These are phyloP conservation scores for Trichosporon sp. DNA, from an alignment of 1,284 basidiomycete genomes.

Conservation along the genomic window DNA sequence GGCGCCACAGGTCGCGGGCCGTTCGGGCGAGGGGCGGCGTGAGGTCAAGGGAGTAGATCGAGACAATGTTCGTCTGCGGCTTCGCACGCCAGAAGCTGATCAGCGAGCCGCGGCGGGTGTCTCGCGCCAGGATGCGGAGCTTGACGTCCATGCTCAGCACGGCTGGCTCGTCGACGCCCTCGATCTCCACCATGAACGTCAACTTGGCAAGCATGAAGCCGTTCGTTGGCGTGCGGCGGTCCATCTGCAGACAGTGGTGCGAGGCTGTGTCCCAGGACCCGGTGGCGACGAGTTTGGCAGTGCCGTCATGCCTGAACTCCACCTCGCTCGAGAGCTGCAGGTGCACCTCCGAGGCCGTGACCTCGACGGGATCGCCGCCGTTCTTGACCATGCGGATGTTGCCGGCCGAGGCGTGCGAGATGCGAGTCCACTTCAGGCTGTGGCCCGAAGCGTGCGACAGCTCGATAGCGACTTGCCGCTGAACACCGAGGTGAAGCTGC, in stretches of 20 bases:
- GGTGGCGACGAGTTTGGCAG: conserved; percentile 61
- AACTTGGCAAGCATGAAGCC: conserved; percentile 76
- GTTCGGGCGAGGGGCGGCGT: conserved; percentile 80
- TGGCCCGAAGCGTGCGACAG: conserved; percentile 82
- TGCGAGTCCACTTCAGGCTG: conserved; percentile 76
- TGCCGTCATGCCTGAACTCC: conserved; percentile 75
- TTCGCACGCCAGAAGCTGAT: conserved; percentile 64
- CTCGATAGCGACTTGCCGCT: conserved; percentile 70
- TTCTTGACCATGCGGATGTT: conserved; percentile 76
- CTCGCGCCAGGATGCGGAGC: conserved; percentile 76
- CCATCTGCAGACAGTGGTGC: conserved; percentile 79
- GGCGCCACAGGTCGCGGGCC: conserved; percentile 82
- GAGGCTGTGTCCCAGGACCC: conserved; percentile 90
- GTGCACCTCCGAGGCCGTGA: conserved; percentile 60
- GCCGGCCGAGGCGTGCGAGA: conserved; percentile 50
- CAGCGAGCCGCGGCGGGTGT: conserved; percentile 69
- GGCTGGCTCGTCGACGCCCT: conserved; percentile 73
- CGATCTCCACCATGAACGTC: conserved; percentile 71
- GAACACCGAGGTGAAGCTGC: conserved; percentile 85
- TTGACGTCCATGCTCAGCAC: conserved; percentile 82
- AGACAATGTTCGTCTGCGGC: conserved; percentile 42
- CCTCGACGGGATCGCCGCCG: conserved; percentile 71
- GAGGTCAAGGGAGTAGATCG: conserved; percentile 72
- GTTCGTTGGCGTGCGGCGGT: conserved; percentile 70
- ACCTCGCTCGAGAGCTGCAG: conserved; percentile 62